Evolutionary conservation across 768 basidiomycete genomes (phyloP).

Genomic region (Rhodotorula paludigena): DNA sequence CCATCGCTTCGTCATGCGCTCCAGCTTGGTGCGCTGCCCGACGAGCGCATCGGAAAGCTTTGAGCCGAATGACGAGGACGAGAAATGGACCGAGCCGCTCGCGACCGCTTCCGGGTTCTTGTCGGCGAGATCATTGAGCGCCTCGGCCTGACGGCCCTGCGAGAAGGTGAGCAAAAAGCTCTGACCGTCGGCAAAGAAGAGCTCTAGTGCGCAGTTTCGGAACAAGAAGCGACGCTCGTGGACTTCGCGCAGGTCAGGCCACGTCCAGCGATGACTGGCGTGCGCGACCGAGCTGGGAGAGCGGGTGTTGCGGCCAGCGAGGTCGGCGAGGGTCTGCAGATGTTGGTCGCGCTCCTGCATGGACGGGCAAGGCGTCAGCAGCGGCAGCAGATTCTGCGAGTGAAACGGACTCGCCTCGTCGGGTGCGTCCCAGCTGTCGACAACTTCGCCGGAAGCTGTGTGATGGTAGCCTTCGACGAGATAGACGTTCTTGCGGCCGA

Average conservation of each 20-base stretch:
- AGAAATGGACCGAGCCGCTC: constrained; percentile 48
- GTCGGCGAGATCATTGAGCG: constrained; percentile 14
- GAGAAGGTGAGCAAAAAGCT: constrained; percentile 78
- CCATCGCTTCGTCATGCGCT: constrained; percentile 59
- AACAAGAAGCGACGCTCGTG: constrained; percentile 82
- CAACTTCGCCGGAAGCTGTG: constrained; percentile 77
- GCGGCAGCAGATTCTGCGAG: constrained; percentile 54
- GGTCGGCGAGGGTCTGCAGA: constrained; percentile 54
- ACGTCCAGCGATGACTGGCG: constrained; percentile 55
- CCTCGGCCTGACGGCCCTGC: constrained; percentile 58
- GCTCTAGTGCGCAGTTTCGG: constrained; percentile 60
- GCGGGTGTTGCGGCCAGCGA: constrained; percentile 7
- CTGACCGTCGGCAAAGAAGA: constrained; percentile 88
- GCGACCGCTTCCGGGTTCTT: constrained; percentile 57
- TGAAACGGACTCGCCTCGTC: constrained; percentile 74
- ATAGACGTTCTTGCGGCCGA: constrained; percentile 78
- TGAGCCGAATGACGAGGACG: neutral
- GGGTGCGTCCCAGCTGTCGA: constrained; percentile 80
- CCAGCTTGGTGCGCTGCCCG: constrained; percentile 44
- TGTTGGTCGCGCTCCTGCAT: constrained; percentile 62
- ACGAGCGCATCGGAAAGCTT: constrained; percentile 44
- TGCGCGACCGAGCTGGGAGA: constrained; percentile 43
- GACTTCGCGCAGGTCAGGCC: constrained; percentile 69
- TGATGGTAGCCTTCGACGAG: constrained; percentile 86
- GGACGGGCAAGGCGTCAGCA: neutral